phyloP scores from a whole-genome alignment of 1,139 yeast genomes.

The Lodderomyces pseudojiufengensis region DNA sequence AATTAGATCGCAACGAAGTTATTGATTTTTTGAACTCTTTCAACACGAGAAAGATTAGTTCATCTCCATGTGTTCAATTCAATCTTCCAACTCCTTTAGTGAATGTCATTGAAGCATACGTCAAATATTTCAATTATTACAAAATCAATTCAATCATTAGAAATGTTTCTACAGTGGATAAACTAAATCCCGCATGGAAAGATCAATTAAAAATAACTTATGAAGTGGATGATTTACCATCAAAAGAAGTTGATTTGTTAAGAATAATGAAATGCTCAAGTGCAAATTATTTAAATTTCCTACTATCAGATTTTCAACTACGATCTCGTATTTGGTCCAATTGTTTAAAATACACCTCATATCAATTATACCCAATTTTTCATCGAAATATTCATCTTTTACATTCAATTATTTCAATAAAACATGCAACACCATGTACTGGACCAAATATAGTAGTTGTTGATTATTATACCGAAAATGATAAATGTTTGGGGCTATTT shows the following conservation, averaged over 20 bases:
- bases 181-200: conserved; percentile 22
- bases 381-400: conserved; percentile 79
- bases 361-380: conserved; percentile 44
- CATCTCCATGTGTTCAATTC: conserved; percentile 73
- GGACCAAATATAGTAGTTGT: conserved; percentile 84
- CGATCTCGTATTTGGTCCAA: conserved; percentile 41
- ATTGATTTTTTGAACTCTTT: conserved; percentile 51
- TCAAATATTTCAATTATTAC: conserved; percentile 33
- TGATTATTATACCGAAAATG: conserved; percentile 89
- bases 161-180: conserved; percentile 18
- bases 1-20: conserved; percentile 31
- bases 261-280: conserved; percentile 37
- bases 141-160: conserved; percentile 24
- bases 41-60: conserved; percentile 51
- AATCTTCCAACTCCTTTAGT: conserved; percentile 61
- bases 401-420: conserved; percentile 78
- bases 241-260: conserved; percentile 34
- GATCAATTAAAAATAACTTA: conserved; percentile 27
- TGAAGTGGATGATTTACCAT: conserved; percentile 29
- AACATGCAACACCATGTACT: conserved; percentile 85
- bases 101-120: conserved; percentile 55
- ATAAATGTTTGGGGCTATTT: conserved; percentile 84
- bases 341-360: conserved; percentile 35
- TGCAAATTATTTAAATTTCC: conserved; percentile 25
- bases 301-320: conserved; percentile 28